phyloP scores from a whole-genome alignment of 2,329 filamentous ascomycete species.

The Coniochaeta pulveracea region DNA sequence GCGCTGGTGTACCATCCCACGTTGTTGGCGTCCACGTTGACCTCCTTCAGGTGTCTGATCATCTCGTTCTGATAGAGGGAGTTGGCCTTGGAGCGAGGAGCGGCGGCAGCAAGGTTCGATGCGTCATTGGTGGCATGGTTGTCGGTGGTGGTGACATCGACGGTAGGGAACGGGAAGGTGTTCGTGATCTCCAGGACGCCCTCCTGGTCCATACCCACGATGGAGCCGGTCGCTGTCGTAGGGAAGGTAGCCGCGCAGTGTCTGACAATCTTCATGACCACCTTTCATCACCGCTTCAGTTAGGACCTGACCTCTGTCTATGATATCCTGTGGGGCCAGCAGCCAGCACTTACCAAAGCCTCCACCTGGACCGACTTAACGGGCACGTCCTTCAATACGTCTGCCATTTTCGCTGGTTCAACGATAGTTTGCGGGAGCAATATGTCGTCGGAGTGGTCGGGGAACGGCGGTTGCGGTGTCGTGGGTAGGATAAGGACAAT shows the following conservation, averaged over 20 bases:
- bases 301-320: slow-evolving; percentile 15
- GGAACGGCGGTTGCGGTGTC: background rate
- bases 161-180: slow-evolving; percentile 82
- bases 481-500: background rate
- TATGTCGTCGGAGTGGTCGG: background rate
- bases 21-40: slow-evolving; percentile 96
- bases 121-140: slow-evolving; percentile 67
- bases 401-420: slow-evolving; percentile 37
- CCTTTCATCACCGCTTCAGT: slow-evolving; percentile 35
- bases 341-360: slow-evolving; percentile 60
- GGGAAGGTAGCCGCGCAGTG: slow-evolving; percentile 84
- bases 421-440: slow-evolving; percentile 10
- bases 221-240: slow-evolving; percentile 75
- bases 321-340: slow-evolving; percentile 23
- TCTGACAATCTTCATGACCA: slow-evolving; percentile 97
- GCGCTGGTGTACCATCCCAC: slow-evolving; percentile 98
- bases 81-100: slow-evolving; percentile 86
- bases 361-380: slow-evolving; percentile 88
- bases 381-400: slow-evolving; percentile 53
- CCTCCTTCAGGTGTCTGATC: slow-evolving; percentile 92
- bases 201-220: slow-evolving; percentile 86
- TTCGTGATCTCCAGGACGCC: slow-evolving; percentile 84
- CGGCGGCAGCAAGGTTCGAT: slow-evolving; percentile 69
- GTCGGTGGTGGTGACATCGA: slow-evolving; percentile 59
- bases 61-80: slow-evolving; percentile 86